Base-by-base conservation (phyloP, 257 asterid genomes). In the Rhazya stricta region DNA sequence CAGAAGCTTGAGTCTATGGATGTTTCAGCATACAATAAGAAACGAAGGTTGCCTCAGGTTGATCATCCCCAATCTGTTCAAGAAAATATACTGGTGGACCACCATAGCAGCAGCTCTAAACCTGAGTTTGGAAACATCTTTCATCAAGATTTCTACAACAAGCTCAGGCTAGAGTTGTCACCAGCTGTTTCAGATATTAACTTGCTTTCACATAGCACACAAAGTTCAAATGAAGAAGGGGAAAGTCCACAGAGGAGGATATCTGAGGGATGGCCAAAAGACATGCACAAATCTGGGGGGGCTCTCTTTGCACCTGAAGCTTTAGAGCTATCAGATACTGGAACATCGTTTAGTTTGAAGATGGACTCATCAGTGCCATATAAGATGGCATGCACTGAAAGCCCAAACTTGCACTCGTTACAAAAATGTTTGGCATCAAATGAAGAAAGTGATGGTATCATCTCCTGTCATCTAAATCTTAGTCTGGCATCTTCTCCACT, bases 1-100 rank as follows among this genome's bases (percentile, higher is more conserved):
- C 88, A 83, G 84, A 94, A 92, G 82, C 94, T 94, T 0, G 97
- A 90, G 74, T 82, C 88, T 10, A 86, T 94, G 95, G 96, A 92
- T 77, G 86, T 94, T 41, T 87, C 97, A 19, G 89, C 90, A 1
- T 89, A 87, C 74, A 94, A 81, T 56, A 94, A 94, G 88, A 92
- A 92, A 82, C 84, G 98, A 80, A 82, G 96, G 78, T 88, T 94
- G 80, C 97, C 97, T 63, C 82, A 84, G 61, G 86, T 80, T 37
- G 89, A 87, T 48, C 78, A 81, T 65, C 76, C 83, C 60, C 88
- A 81, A 61, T 81, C 86, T 25, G 82, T 71, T 77, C 89, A 76
- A 58, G 96, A 85, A 61, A 83, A 79, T 82, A 68, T 79, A 74
- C 78, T 74, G 29, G 84, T 86, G 48, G 96, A 86, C 79, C 65